Evolutionary conservation across 768 basidiomycete genomes (phyloP), one percentile per base, ranked within the genome.

Genomic region (Xerocomus brunneocitrinus): DNA sequence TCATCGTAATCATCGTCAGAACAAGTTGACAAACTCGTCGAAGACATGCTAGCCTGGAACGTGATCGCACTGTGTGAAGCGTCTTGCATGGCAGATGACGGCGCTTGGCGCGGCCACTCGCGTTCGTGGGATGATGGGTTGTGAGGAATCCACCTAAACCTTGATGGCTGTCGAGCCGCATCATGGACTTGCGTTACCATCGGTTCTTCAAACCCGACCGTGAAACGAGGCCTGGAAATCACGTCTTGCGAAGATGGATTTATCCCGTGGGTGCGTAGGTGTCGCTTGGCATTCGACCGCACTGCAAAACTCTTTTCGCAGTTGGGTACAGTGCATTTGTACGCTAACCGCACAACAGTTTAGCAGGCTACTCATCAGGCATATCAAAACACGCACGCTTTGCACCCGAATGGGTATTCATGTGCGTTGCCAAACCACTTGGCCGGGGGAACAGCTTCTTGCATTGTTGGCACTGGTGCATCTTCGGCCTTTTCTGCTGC

Each of bases 221-320:
- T 71, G 65, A 69, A 76, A 31, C 32, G 38, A 14, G 70, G 58
- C n/a, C 52, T 32, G 12, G 63, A 56, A 24, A 67, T 56, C 41
- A 47, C 13, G 14, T 52, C 64, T n/a, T 55, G 38, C 12, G 59
- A 53, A 12, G 66, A 58, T 13, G 65, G 66, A 53, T 64, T 62
- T 40, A 84, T 75, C 25, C 85, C 85, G 58, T 91, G 89, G 1
- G 85, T 89, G 42, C 86, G 84, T 35, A 88, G 76, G 62, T 91
- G 89, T 32, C 89, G 79, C 66, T 83, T 87, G 14, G 87, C 87
- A 60, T 91, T 91, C 8, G 89, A 91, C 12, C 86, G 81, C 16
- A 91, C 88, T 19, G 85, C 82, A 61, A 91, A 91, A 4, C 75
- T 77, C 63, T 85, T 84, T 30, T 72, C 68, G 64, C 89, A 91